A percentile compares a stretch with the other conserved stretches of the same genome.
Evolutionary conservation across 768 basidiomycete genomes (phyloP).

Genomic region (Rhodosporidiobolus sp.): DNA sequence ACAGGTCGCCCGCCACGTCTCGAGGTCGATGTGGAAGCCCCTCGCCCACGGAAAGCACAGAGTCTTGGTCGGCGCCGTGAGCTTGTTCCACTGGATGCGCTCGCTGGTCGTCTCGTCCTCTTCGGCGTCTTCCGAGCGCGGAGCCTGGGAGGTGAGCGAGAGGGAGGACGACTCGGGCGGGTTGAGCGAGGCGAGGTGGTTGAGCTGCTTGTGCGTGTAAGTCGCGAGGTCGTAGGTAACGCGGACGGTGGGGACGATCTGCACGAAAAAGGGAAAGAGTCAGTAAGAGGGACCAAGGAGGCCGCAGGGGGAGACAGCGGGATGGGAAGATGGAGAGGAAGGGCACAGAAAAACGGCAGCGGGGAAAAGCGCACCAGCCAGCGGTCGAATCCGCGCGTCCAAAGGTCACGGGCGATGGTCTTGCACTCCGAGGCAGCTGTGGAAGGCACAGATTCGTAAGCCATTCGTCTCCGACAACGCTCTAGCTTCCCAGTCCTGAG

Average conservation of each 20-base stretch:
- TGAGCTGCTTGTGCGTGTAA: slow-evolving; percentile 27
- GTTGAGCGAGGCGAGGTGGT: slow-evolving; percentile 4
- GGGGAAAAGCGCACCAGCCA: slow-evolving; percentile 39
- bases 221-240: slow-evolving; percentile 19
- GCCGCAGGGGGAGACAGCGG: no score
- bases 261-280: background rate
- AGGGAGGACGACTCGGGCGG: background rate
- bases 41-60: slow-evolving; percentile 18
- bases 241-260: slow-evolving; percentile 37
- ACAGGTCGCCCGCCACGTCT: slow-evolving; percentile 3
- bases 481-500: no score
- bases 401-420: slow-evolving; percentile 33
- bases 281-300: background rate
- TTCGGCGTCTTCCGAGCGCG: background rate
- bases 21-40: slow-evolving; percentile 29
- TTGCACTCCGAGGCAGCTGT: slow-evolving; percentile 37
- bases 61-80: background rate
- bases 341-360: no score
- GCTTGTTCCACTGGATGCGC: slow-evolving; percentile 1
- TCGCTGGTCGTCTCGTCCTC: slow-evolving; percentile 10
- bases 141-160: background rate
- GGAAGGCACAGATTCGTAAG: no score
- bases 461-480: no score
- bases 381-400: slow-evolving; percentile 30
- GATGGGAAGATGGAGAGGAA: no score